Evolutionary conservation across 2,329 filamentous ascomycete species (phyloP), one percentile per base, ranked within the genome.

Genomic region (Penicillium digitatum): DNA sequence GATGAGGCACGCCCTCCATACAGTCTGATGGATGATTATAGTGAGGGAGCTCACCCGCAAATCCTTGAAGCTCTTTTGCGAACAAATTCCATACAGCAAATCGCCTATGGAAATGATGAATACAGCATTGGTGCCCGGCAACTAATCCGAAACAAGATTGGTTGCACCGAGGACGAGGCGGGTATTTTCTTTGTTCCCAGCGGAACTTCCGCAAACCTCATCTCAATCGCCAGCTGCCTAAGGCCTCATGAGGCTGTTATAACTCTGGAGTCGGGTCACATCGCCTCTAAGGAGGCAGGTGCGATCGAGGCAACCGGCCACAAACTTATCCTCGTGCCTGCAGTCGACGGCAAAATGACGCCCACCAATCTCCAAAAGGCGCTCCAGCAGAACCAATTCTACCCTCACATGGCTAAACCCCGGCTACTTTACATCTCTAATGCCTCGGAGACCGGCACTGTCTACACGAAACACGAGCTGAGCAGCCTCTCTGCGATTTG

Each of bases 401-500:
- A 75, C 54, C 79, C 79, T 0, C 79, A 81, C 57, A 79, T 78
- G 74, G 78, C 79, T 2, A 79, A 77, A 57, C 79, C 79, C 0
- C 69, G 76, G 3, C 64, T 81, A n/a, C 76, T 81, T 2, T 81
- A 81, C 61, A 75, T 81, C 26, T 81, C 79, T 14, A 79, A 81
- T 57, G 78, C 79, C 0, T 79, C 79, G 0, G 79, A 81, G 64
- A 67, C 79, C 9, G 79, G 79, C 2, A 81, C 79, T 0, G 67
- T 81, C 3, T 81, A 81, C 58, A 74, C 72, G 0, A 74, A 72
- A 42, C 61, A 60, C 0, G 79, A 81, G 55, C 59, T 81, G 26
- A 60, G 60, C 0, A 75, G 66, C 3, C 67, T 81, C 46, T 78
- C 77, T 14, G 63, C 63, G 0, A 61, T 77, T 1, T 81, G 79